Evolutionary conservation across 371 early-diverging fungal genomes (phyloP).

Genomic region (Paraphysoderma sedebokerense): DNA sequence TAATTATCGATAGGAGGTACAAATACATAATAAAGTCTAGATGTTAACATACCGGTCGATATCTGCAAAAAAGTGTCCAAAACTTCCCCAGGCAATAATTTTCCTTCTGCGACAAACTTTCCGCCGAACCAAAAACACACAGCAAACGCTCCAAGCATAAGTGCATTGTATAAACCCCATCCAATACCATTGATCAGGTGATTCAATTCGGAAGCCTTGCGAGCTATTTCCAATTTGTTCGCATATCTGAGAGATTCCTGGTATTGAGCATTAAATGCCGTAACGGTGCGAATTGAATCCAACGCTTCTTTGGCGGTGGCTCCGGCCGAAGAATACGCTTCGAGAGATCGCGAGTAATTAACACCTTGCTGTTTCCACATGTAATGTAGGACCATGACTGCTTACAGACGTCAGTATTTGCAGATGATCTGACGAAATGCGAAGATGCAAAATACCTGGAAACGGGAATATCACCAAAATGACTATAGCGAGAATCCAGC

Average conservation of each 20-base stretch:
- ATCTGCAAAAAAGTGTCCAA: too few relatives aligned
- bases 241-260: background rate
- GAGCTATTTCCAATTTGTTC: background rate
- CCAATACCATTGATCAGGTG: background rate
- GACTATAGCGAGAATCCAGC: too few relatives aligned
- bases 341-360: constrained; percentile 40
- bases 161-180: background rate
- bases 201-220: background rate
- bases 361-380: too few relatives aligned
- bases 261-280: constrained; percentile 2
- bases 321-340: constrained; percentile 16
- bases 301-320: constrained; percentile 3
- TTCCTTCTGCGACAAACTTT: constrained; percentile 25
- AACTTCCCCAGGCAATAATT: too few relatives aligned
- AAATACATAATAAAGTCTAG: too few relatives aligned
- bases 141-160: background rate
- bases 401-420: too few relatives aligned
- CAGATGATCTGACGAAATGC: too few relatives aligned
- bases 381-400: too few relatives aligned
- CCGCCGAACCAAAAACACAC: constrained; percentile 29
- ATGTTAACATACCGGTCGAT: too few relatives aligned
- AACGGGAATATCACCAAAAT: too few relatives aligned
- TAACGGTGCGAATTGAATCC: constrained; percentile 1
- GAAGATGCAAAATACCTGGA: too few relatives aligned
- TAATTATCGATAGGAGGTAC: too few relatives aligned